phyloP scores from a whole-genome alignment of 768 basidiomycete species.

The Cystobasidiopsis lactophilus region DNA sequence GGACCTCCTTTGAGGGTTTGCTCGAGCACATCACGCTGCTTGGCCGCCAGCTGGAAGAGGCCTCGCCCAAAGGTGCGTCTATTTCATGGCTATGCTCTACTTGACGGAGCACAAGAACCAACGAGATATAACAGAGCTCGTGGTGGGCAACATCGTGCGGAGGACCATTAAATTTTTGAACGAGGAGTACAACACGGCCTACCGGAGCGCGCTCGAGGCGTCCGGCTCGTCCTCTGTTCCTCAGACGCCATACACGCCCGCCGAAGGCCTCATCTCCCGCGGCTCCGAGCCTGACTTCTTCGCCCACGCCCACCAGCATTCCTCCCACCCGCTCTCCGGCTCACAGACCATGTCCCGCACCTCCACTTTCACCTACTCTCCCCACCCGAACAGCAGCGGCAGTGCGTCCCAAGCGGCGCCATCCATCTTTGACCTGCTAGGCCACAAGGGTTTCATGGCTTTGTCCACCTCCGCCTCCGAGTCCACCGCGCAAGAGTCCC shows the following conservation, averaged over 20 bases:
- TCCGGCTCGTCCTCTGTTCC: not conserved
- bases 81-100: not conserved
- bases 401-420: not conserved
- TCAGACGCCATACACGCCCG: not conserved
- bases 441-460: not conserved
- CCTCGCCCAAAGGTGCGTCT: constrained; percentile 71
- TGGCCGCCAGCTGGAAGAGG: constrained; percentile 59
- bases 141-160: constrained; percentile 81
- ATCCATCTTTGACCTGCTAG: constrained; percentile 3
- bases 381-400: not conserved
- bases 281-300: not conserved
- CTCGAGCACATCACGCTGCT: constrained; percentile 54
- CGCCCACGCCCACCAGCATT: not conserved
- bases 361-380: not conserved
- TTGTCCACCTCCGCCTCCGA: not conserved
- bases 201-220: constrained; percentile 25
- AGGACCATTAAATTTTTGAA: constrained; percentile 81
- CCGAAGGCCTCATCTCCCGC: not conserved
- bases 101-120: no score
- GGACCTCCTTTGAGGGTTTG: constrained; percentile 46
- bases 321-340: not conserved
- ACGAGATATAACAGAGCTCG: constrained; percentile 83
- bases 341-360: not conserved
- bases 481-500: not conserved
- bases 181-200: constrained; percentile 79